phyloP scores from a whole-genome alignment of 2,329 filamentous ascomycete genomes.

The Colletotrichum lini region DNA sequence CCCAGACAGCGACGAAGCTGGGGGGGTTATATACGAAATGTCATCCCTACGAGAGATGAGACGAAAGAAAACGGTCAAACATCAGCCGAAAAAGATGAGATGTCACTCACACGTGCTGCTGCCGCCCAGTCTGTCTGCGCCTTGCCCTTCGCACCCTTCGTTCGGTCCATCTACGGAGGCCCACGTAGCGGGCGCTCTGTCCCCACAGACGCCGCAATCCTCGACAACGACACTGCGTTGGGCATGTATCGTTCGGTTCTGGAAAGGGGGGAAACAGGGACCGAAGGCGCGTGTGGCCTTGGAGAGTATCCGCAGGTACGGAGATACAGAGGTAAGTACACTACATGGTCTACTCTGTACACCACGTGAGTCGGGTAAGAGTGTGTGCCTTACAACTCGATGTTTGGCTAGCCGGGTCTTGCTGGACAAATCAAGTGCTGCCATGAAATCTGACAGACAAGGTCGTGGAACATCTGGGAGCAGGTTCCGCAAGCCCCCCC shows the following conservation, averaged over 20 bases:
- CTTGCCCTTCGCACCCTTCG: background rate
- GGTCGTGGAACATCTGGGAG: conserved; percentile 33
- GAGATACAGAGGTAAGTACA: no score
- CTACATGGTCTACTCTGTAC: no score
- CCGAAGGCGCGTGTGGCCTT: background rate
- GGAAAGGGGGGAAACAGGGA: background rate
- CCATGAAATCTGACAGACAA: conserved; percentile 38
- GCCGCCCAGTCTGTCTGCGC: conserved; percentile 11
- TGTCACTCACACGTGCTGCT: conserved; percentile 27
- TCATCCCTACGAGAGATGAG: conserved; percentile 21
- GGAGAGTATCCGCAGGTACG: conserved; percentile 11
- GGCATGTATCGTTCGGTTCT: conserved; percentile 12
- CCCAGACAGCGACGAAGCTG: conserved; percentile 3
- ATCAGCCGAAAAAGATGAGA: conserved; percentile 32
- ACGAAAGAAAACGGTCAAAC: conserved; percentile 24
- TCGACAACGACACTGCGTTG: conserved; percentile 21
- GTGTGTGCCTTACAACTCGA: background rate
- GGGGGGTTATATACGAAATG: conserved; percentile 38
- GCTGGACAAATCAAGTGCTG: conserved; percentile 35
- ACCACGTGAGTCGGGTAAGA: background rate
- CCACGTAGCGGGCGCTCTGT: conserved; percentile 31
- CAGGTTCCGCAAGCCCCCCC: background rate
- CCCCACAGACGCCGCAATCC: conserved; percentile 31
- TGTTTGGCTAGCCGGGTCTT: conserved; percentile 9
- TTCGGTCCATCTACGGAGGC: conserved; percentile 36